Evolutionary conservation across 2,329 filamentous ascomycete genomes (phyloP).

Genomic region (Polytolypa hystricis): DNA sequence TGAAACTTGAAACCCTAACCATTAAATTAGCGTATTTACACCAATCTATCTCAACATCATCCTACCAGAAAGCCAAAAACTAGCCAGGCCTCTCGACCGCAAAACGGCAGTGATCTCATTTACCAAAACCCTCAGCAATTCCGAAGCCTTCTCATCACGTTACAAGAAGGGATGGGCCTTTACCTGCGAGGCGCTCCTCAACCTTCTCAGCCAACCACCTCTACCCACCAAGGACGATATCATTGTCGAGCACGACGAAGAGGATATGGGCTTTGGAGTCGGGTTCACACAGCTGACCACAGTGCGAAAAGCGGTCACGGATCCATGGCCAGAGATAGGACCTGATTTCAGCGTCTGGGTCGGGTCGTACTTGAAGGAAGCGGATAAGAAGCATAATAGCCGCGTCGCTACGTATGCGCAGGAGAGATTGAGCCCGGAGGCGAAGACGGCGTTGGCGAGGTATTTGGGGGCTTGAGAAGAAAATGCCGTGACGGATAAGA

Average conservation of each 20-base stretch:
- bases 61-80: conserved; percentile 76
- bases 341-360: conserved; percentile 76
- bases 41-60: conserved; percentile 80
- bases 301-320: conserved; percentile 60
- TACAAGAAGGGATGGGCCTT: conserved; percentile 85
- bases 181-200: conserved; percentile 80
- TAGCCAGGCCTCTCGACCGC: conserved; percentile 76
- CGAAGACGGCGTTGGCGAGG: conserved; percentile 35
- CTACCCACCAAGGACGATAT: conserved; percentile 63
- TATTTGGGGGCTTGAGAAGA: conserved; percentile 30
- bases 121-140: conserved; percentile 83
- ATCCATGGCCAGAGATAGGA: conserved; percentile 77
- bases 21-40: conserved; percentile 45
- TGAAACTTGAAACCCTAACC: neutral
- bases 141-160: conserved; percentile 66
- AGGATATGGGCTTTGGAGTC: conserved; percentile 89
- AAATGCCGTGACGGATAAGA: too few species aligned
- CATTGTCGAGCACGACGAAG: conserved; percentile 78
- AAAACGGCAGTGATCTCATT: conserved; percentile 90
- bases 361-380: conserved; percentile 63
- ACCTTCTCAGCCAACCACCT: conserved; percentile 80
- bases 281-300: conserved; percentile 92
- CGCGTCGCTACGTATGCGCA: conserved; percentile 60
- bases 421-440: conserved; percentile 56
- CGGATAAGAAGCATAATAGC: conserved; percentile 62